Evolutionary conservation across 768 basidiomycete species (phyloP).

Genomic region (Dioszegia crocea): DNA sequence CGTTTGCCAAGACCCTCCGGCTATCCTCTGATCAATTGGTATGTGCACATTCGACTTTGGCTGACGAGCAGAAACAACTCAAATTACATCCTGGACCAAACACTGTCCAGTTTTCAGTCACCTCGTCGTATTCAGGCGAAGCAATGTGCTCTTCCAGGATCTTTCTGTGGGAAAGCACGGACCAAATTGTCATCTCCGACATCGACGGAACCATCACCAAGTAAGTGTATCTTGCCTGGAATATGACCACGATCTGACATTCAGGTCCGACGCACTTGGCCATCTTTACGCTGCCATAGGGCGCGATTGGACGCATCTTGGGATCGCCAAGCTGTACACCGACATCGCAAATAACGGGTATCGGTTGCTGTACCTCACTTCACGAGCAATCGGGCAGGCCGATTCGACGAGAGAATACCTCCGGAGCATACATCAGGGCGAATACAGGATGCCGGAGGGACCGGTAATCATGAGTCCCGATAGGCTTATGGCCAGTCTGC

Average conservation of each 20-base stretch:
- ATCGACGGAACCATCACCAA: conserved; percentile 99
- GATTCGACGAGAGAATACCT: conserved; percentile 94
- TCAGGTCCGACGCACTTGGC: conserved; percentile 87
- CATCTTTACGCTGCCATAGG: conserved; percentile 98
- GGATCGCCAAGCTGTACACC: conserved; percentile 94
- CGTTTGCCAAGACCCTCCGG: conserved; percentile 85
- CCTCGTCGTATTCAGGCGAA: conserved; percentile 64
- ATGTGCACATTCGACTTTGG: conserved; percentile 37
- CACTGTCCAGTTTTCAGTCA: conserved; percentile 86
- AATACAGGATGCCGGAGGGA: conserved; percentile 93
- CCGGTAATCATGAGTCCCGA: conserved; percentile 99
- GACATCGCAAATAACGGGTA: conserved; percentile 94
- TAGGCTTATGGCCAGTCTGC: conserved; percentile 84
- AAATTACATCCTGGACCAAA: conserved; percentile 82
- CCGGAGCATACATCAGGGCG: conserved; percentile 88
- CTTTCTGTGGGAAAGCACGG: conserved; percentile 92
- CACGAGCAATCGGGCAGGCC: conserved; percentile 94
- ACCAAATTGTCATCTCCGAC: conserved; percentile 87
- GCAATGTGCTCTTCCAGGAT: conserved; percentile 86
- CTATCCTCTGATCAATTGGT: conserved; percentile 93
- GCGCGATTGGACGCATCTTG: conserved; percentile 95
- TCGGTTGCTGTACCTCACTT: conserved; percentile 96
- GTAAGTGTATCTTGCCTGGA: conserved; percentile 52
- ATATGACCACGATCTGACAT: background rate
- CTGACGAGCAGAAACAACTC: conserved; percentile 65